phyloP scores from a whole-genome alignment of 2,329 filamentous ascomycete genomes.

The Apiospora arundinis region DNA sequence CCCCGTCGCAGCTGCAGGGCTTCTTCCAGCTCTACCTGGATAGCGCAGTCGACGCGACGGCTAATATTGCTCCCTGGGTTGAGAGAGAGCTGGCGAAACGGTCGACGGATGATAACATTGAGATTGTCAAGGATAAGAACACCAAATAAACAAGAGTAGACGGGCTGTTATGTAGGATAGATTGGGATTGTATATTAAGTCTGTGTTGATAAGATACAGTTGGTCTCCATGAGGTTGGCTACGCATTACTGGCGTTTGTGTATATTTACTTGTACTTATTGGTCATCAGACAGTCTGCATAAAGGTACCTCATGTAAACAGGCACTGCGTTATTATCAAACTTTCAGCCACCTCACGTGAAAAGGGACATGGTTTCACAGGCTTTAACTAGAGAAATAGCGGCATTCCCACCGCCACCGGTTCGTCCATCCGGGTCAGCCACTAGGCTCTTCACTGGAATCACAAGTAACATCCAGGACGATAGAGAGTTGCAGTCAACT shows the following conservation, averaged over 20 bases:
- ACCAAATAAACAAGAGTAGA: background rate
- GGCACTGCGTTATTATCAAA: background rate
- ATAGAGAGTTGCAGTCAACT: background rate
- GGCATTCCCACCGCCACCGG: background rate
- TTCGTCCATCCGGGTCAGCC: background rate
- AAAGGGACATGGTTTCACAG: no score
- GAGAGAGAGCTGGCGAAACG: constrained; percentile 36
- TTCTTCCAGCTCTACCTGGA: constrained; percentile 44
- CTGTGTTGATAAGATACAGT: background rate
- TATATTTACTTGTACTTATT: background rate
- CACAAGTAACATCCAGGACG: background rate
- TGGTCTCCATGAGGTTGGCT: background rate
- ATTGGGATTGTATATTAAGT: background rate
- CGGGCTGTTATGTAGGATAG: background rate
- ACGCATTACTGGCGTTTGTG: background rate
- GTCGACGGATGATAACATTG: constrained; percentile 37
- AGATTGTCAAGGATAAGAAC: constrained; percentile 34
- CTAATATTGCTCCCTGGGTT: constrained; percentile 37
- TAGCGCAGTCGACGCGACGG: constrained; percentile 37
- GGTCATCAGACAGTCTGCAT: no score
- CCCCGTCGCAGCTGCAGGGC: constrained; percentile 44
- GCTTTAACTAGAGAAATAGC: no score
- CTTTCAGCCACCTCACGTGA: no score
- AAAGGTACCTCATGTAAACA: background rate
- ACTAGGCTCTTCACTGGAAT: background rate